Evolutionary conservation across 257 asterid species (phyloP).

Genomic region (Nicotiana attenuata): DNA sequence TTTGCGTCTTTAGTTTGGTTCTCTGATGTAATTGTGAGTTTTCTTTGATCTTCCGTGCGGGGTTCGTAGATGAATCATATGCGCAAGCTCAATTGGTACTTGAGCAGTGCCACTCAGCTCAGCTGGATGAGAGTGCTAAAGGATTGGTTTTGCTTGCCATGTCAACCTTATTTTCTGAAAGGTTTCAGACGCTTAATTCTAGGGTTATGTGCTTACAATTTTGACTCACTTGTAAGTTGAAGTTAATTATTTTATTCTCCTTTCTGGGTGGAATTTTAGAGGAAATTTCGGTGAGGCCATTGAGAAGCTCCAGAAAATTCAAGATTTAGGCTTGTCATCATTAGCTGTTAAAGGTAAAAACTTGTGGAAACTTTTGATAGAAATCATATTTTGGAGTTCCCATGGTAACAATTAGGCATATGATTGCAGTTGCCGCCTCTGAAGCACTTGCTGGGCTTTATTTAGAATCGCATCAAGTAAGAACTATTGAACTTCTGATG

Average conservation of each 20-base stretch:
- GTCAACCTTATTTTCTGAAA: conserved; percentile 69
- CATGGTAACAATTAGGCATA: background rate
- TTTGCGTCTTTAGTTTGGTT: background rate
- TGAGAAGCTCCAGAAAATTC: conserved; percentile 61
- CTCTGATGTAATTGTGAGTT: background rate
- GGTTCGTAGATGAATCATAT: conserved; percentile 60
- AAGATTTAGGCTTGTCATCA: conserved; percentile 49
- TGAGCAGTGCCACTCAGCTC: conserved; percentile 84
- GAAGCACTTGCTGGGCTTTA: conserved; percentile 85
- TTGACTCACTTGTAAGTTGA: background rate
- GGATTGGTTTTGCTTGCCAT: conserved; percentile 76
- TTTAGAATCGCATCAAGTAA: conserved; percentile 58
- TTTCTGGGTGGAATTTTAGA: conserved; percentile 22
- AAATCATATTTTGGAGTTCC: background rate
- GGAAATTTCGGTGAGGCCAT: conserved; percentile 68
- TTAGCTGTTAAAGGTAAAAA: conserved; percentile 62
- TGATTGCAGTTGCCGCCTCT: conserved; percentile 77
- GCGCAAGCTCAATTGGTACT: conserved; percentile 60
- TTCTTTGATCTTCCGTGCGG: background rate
- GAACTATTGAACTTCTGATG: conserved; percentile 1
- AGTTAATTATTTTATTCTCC: background rate
- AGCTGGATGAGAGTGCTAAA: conserved; percentile 63
- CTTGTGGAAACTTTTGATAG: background rate
- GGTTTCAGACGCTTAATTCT: conserved; percentile 26
- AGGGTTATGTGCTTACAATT: background rate